A percentile compares a stretch with the other conserved stretches of the same genome.
Evolutionary conservation across 148 eudicot genomes (phyloP).

Genomic region (Limonium bicolor): DNA sequence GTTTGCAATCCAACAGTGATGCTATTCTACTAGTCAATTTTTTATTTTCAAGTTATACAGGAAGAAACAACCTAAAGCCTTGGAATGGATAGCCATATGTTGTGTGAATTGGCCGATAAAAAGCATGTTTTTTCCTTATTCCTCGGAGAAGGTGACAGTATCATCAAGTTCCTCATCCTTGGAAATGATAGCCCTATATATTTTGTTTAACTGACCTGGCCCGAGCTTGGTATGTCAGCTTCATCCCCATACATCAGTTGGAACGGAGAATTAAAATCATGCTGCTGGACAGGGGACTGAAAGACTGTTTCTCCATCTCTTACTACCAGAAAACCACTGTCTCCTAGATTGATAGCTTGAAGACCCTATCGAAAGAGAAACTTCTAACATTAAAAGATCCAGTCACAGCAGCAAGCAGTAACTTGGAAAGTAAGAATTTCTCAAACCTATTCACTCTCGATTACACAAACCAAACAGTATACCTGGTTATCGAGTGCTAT

Average conservation of each 20-base stretch:
- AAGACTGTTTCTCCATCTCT: slow-evolving; percentile 73
- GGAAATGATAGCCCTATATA: neutral
- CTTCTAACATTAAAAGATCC: neutral
- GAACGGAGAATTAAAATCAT: slow-evolving; percentile 81
- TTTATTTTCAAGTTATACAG: too few relatives aligned
- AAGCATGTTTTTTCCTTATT: too few relatives aligned
- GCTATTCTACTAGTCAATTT: too few relatives aligned
- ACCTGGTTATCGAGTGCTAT: slow-evolving; percentile 57
- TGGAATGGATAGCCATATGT: too few relatives aligned
- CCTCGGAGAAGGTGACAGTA: neutral
- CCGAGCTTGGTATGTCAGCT: slow-evolving; percentile 77
- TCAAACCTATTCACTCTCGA: too few relatives aligned
- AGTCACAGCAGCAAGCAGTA: neutral
- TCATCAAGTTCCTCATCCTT: neutral
- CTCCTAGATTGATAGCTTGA: slow-evolving; percentile 78
- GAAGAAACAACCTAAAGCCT: too few relatives aligned
- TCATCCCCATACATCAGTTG: slow-evolving; percentile 62
- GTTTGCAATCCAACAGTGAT: too few relatives aligned
- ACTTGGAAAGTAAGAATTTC: neutral
- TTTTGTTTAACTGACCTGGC: slow-evolving; percentile 36
- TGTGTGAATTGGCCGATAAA: too few relatives aligned
- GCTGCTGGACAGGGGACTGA: slow-evolving; percentile 77
- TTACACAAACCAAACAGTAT: neutral
- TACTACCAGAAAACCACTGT: slow-evolving; percentile 75
- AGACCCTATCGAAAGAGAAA: slow-evolving; percentile 36